Base-by-base conservation (phyloP, 441 rosid species). In the Populus hybrid region DNA sequence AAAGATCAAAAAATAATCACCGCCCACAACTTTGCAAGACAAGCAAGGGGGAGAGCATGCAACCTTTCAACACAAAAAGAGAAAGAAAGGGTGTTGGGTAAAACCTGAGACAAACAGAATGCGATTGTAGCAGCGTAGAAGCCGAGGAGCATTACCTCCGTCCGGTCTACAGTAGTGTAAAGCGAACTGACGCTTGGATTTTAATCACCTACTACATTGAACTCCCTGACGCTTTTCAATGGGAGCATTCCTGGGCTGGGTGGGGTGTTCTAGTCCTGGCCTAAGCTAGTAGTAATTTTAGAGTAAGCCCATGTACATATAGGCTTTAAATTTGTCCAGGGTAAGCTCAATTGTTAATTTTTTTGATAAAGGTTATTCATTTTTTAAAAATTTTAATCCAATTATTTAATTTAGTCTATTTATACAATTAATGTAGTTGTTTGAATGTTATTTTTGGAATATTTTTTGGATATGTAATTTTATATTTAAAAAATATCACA, bases 91-190 rank as follows among this genome's bases (percentile, higher is more conserved):
- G 29, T 9, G 68, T 56, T 26, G 66, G 64, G 24, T 64, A 21
- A 53, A 20, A 77, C 68, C 68, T 78, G 56, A 73, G 69, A 66
- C 35, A 53, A 64, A 40, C 5, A 71, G 70, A 70, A 70, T 45
- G 78, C 26, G 21, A 28, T 42, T 72, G 77, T 64, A 36, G 64
- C 33, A 66, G 82, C 82, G 76, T 69, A 59, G 82, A 66, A 65
- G 61, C 35, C 79, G 29, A 28, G 29, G 78, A 71, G 66, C 73
- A 74, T 75, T 73, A 24, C 69, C 68, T 28, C 29, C 29, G 29
- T 68, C 21, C 20, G 69, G 71, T 18, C 61, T 53, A 14, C n/a
- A 53, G n/a, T 53, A 18, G 61, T 53, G 61, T 53, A 18, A 16
- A 53, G 61, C 61, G n/a, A 68, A 68, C 50, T n/a, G 42, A 68